Conservation (phyloP, 1,284 basidiomycete genomes). For the Hypsizygus ulmarius region DNA sequence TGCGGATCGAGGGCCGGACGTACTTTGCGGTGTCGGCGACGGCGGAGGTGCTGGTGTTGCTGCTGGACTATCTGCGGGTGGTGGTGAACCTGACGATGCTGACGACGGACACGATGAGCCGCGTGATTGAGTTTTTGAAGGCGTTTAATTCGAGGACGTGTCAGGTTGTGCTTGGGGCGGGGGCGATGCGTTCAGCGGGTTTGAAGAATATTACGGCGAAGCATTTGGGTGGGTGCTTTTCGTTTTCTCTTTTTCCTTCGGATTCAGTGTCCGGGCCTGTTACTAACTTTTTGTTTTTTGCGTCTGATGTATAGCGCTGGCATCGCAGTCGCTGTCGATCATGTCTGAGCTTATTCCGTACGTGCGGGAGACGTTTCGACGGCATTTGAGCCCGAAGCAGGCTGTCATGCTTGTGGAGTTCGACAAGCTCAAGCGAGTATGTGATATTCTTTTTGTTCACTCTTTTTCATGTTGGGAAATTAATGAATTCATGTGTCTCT, state of each 20-base stretch:
- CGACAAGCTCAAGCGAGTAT: constrained; percentile 92
- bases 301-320: constrained; percentile 62
- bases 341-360: constrained; percentile 97
- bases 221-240: constrained; percentile 71
- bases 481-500: constrained; percentile 1
- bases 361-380: constrained; percentile 89
- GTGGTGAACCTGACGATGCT: constrained; percentile 87
- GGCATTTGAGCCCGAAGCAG: constrained; percentile 90
- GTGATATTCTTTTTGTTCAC: constrained; percentile 26
- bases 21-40: constrained; percentile 91
- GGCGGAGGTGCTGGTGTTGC: constrained; percentile 69
- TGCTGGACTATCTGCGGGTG: constrained; percentile 86
- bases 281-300: constrained; percentile 7
- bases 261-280: background rate
- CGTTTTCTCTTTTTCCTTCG: constrained; percentile 7
- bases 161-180: constrained; percentile 96
- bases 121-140: constrained; percentile 94
- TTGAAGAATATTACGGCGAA: constrained; percentile 98
- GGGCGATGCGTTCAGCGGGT: constrained; percentile 96
- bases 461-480: background rate
- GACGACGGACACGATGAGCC: constrained; percentile 91
- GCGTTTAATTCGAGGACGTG: constrained; percentile 98
- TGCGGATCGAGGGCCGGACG: constrained; percentile 80
- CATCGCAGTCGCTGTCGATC: constrained; percentile 92
- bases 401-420: constrained; percentile 97